phyloP scores from a whole-genome alignment of 495 filamentous ascomycete genomes.

The Oidiodendron maius region DNA sequence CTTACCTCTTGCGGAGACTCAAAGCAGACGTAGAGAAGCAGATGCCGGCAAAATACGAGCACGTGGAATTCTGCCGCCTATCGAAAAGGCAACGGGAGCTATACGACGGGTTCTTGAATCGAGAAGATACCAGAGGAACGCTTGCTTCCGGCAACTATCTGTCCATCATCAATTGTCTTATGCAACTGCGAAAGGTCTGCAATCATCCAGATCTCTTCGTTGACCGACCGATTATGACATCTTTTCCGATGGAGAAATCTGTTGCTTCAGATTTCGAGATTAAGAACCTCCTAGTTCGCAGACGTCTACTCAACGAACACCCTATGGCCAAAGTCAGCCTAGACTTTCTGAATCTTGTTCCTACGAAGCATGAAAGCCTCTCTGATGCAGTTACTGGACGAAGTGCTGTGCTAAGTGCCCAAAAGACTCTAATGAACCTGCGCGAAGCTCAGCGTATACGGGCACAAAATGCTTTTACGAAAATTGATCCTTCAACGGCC shows the following conservation, averaged over 20 bases:
- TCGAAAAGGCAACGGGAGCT: slow-evolving; percentile 92
- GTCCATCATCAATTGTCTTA: slow-evolving; percentile 95
- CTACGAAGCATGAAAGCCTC: slow-evolving; percentile 62
- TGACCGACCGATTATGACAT: slow-evolving; percentile 95
- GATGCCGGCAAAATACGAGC: slow-evolving; percentile 97
- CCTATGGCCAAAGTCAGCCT: slow-evolving; percentile 63
- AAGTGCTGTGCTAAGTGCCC: slow-evolving; percentile 58
- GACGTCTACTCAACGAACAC: slow-evolving; percentile 57
- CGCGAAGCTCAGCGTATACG: slow-evolving; percentile 57
- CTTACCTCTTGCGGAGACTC: slow-evolving; percentile 84
- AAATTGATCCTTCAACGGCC: slow-evolving; percentile 53
- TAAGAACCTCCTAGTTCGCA: slow-evolving; percentile 67
- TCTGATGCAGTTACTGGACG: slow-evolving; percentile 56
- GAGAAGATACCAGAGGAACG: slow-evolving; percentile 80
- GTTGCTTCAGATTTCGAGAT: slow-evolving; percentile 72
- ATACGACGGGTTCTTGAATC: slow-evolving; percentile 96
- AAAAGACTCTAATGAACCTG: slow-evolving; percentile 53
- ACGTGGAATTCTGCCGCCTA: slow-evolving; percentile 89
- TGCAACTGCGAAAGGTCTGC: slow-evolving; percentile 97
- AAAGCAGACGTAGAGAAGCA: slow-evolving; percentile 99
- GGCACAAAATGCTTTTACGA: slow-evolving; percentile 53
- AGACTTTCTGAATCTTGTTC: slow-evolving; percentile 75
- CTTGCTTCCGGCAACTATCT: slow-evolving; percentile 94
- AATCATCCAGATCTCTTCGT: slow-evolving; percentile 98
- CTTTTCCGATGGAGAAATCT: slow-evolving; percentile 85